Evolutionary conservation across 2,329 filamentous ascomycete species (phyloP), one percentile per base, ranked within the genome.

Genomic region (Epichloe bromicola): DNA sequence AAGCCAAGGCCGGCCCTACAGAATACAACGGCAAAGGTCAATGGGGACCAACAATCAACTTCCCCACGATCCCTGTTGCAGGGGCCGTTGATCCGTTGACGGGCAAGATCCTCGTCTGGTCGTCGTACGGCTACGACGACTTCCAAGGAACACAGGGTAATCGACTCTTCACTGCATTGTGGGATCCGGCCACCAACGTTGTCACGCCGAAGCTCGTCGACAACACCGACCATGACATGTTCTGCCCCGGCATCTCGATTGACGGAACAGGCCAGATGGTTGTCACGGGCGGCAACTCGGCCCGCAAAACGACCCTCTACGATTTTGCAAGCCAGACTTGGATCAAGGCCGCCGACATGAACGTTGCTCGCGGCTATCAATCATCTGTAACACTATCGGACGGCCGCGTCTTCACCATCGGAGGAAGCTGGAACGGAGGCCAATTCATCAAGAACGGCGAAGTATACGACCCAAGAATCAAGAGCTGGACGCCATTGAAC

Each of bases 341-440:
- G 69, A 61, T 58, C 4, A 56, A 60, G 4, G 70, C 61, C 1
- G 61, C 67, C 0, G 56, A 68, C 47, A 74, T 79, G 73, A 50
- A 47, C 2, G 64, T 74, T 19, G 56, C 64, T 7, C 72, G 77
- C 23, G 74, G 75, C 7, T 78, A 81, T 53, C 78, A 82, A 48
- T 63, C 75, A 0, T 70, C 72, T 0, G 64, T 71, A 0, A 76
- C 72, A 0, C 58, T 71, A 1, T 75, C 75, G 0, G 70, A 78
- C 52, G 78, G 78, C 4, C 65, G 70, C 0, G 69, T 80, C 23
- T 82, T 82, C 60, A 72, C 69, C 12, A 79, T 82, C 38, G 79
- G 79, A 17, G 79, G 79, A 4, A 78, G 74, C 0, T 68, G 60
- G 56, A 74, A 68, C 10, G 79, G 78, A 33, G 70, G 66, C 0